Evolutionary conservation across 768 basidiomycete species (phyloP), one percentile per base, ranked within the genome.

Genomic region (Russula foetens): DNA sequence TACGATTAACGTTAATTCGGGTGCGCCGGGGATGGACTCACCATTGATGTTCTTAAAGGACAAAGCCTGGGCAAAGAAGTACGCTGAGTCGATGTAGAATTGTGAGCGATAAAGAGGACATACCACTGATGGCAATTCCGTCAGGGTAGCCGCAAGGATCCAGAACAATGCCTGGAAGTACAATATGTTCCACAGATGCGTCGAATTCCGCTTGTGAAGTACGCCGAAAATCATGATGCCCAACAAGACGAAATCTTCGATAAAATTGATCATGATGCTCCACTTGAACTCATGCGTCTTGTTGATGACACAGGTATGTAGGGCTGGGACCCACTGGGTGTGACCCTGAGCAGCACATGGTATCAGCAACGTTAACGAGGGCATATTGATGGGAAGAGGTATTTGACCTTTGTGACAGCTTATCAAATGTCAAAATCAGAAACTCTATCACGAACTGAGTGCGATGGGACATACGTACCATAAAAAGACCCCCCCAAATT

Each of bases 151-250:
- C 4, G 53, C 47, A 33, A 61, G 49, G 14, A 64, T 52, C 63
- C 63, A 64, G 21, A 61, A 46, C 9, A 64, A 21, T 28, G 46
- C 63, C 21, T 64, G 63, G 35, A 64, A 47, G 28, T 63, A 64
- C 45, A 64, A 23, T 56, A 64, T 24, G 33, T 62, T 63, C 63
- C 63, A 64, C 21, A 64, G 33, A 39, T 53, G 44, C 19, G 63
- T 64, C 51, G 54, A 50, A 41, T 64, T 64, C 33, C 41, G 28
- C 48, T 64, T 64, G 45, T 46, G 55, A 33, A 64, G 56, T 14
- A 64, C 63, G 23, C 63, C 63, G 7, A 51, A 33, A 23, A 58
- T 14, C 63, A 64, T 64, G 19, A 64, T 41, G 24, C 3, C n/a
- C n/a, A 64, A 21, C 29, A 64, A 53, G 12, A 56, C 14, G 1